Evolutionary conservation across 1,284 basidiomycete species (phyloP), one percentile per base, ranked within the genome.

Genomic region (Sporisorium graminicola): DNA sequence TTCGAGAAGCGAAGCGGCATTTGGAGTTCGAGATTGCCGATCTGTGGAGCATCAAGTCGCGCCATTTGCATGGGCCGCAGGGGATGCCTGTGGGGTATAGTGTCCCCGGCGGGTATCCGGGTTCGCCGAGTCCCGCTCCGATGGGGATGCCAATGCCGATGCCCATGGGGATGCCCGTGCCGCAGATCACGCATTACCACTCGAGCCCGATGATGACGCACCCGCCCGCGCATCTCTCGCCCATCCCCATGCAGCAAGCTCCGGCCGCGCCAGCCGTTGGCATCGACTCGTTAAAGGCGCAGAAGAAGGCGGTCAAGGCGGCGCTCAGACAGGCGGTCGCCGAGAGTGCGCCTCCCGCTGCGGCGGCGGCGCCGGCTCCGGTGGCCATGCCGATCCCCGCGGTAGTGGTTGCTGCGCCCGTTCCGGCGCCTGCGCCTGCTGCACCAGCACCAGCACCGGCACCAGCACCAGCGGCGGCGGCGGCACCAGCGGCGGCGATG

Each of bases 1-100:
- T 82, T 22, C 60, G 81, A 5, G 79, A 82, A 57, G 74, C 74
- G 6, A 82, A 82, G 46, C 37, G 77, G 4, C 65, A 67, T 27
- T 51, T 82, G 31, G 81, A 82, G 62, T 62, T 67, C 24, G 81
- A 82, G 47, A 81, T 82, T 42, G 74, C 79, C 0, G 81, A 82
- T 52, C 58, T 82, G 27, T 82, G 80, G 71, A 54, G 65, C 26
- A 79, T 82, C 60, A 82, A 82, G 63, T 54, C 43, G 8, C 24
- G 69, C 3, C 77, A 80, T 63, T 50, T 77, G 47, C 61, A 65
- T 22, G 27, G 26, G 4, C n/a, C 8, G 3, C 31, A 10, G 6
- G 54, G 35, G 9, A 40, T 61, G 59, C 50, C 54, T 37, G 51
- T 65, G 10, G 47, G 33, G 52, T 70, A 59, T 35, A 61, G 22